These are phyloP conservation scores for Dioscorea zingiberensis DNA, from an alignment of 106 monocot genomes.

Conservation along the genomic window DNA sequence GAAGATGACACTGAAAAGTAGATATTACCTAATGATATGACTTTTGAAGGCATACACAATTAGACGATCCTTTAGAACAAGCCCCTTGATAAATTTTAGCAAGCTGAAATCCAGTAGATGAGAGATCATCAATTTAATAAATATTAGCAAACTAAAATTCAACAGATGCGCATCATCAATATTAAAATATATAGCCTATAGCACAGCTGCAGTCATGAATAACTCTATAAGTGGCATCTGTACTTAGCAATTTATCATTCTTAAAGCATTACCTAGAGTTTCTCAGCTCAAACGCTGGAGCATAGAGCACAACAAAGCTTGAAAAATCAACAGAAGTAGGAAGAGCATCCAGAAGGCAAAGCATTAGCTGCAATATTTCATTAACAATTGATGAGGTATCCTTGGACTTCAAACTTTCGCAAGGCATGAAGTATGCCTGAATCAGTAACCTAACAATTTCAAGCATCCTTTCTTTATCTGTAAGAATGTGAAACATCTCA, in stretches of 20 bases:
- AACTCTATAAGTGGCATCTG: background rate
- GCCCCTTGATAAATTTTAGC: conserved; percentile 45
- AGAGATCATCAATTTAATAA: too few species aligned
- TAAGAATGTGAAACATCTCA: conserved; percentile 7
- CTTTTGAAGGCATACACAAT: conserved; percentile 37
- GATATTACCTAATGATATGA: conserved; percentile 56
- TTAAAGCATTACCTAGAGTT: conserved; percentile 39
- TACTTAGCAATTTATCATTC: background rate
- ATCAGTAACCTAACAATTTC: conserved; percentile 54
- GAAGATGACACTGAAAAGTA: background rate
- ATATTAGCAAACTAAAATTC: too few species aligned
- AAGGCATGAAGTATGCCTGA: conserved; percentile 36
- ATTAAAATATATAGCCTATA: too few species aligned
- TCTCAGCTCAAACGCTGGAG: conserved; percentile 57
- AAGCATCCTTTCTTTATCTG: conserved; percentile 41
- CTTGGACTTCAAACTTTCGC: conserved; percentile 12
- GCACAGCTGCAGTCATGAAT: too few species aligned
- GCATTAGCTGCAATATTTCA: conserved; percentile 50
- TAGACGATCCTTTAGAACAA: conserved; percentile 48
- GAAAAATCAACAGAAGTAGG: conserved; percentile 28
- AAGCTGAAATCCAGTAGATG: conserved; percentile 30
- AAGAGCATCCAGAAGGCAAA: conserved; percentile 60
- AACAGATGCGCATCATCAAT: too few species aligned
- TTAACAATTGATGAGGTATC: conserved; percentile 25
- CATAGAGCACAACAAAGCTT: conserved; percentile 29